Base-by-base conservation (phyloP, 1,284 basidiomycete genomes). In the Cutaneotrichosporon curvatum region DNA sequence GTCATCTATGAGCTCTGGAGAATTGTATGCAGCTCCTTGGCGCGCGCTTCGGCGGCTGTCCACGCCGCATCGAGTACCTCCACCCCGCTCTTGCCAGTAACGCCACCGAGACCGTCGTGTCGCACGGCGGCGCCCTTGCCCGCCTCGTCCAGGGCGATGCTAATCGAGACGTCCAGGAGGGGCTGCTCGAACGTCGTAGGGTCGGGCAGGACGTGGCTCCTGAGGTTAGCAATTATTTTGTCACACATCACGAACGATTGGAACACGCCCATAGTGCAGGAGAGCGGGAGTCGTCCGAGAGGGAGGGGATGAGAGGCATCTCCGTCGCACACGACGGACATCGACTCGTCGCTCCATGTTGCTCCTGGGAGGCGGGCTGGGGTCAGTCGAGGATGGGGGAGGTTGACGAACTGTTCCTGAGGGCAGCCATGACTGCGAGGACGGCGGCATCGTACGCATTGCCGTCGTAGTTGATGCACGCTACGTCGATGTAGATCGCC, bases 381-480 rank as follows among this genome's bases (percentile, higher is more conserved):
- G 10, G 23, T 47, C 18, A 47, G 25, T 20, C 20, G 3, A 30
- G 15, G 25, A 39, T 44, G 45, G 18, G 9, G 14, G 18, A 30
- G 10, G 11, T 8, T 3, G 8, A 74, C 85, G 48, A 54, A 92
- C 90, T 84, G 58, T 90, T 85, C 66, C 77, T 77, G 39, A 98
- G 73, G 4, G 94, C 91, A 12, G 84, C 82, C 40, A 90, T 80
- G 74, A 92, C 85, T 0, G 90, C 89, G 14, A 96, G 67, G 2
- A 96, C 75, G 0, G 87, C 79, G 0, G 92, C 89, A 56, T 99
- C 94, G 55, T 95, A 87, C 1, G 80, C 85, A 62, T 96, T 96
- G 9, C 94, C 94, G 67, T 98, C 92, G 61, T 91, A 94, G 72
- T 94, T 96, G 60, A 98, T 85, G 70, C 91, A 96, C 4, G 85